Conservation (phyloP, 169 alveolate genomes). For the Cryptosporidium sp. region DNA sequence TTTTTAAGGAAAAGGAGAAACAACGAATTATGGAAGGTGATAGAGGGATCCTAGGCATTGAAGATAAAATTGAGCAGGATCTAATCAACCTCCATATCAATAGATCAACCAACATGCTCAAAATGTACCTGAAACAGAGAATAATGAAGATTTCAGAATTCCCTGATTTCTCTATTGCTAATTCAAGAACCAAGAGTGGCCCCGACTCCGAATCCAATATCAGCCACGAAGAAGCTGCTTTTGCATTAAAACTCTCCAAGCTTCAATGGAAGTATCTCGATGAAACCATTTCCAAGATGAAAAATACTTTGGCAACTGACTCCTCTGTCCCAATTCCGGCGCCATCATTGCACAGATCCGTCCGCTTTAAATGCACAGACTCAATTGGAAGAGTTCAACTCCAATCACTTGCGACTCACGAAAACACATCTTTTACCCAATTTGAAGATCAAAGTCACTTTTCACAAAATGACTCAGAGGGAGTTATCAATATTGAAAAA, state of each 20-base stretch:
- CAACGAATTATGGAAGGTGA: slow-evolving; percentile 2
- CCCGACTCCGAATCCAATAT: background rate
- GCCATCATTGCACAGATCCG: slow-evolving; percentile 42
- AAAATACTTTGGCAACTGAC: slow-evolving; percentile 59
- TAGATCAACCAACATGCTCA: slow-evolving; percentile 40
- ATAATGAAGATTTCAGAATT: slow-evolving; percentile 54
- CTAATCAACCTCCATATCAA: slow-evolving; percentile 6
- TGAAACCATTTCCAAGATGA: slow-evolving; percentile 37
- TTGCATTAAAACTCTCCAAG: slow-evolving; percentile 49
- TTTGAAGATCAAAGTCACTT: slow-evolving; percentile 5
- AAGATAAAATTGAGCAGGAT: slow-evolving; percentile 36
- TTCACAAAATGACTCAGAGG: slow-evolving; percentile 6
- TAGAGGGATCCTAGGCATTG: background rate
- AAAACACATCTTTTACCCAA: slow-evolving; percentile 13
- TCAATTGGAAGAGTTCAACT: slow-evolving; percentile 23
- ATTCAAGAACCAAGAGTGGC: slow-evolving; percentile 21
- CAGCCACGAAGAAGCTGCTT: slow-evolving; percentile 46
- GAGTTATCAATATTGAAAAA: slow-evolving; percentile 25
- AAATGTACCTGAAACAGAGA: slow-evolving; percentile 65
- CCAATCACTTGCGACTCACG: background rate
- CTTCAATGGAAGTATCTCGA: slow-evolving; percentile 63
- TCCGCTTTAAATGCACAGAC: slow-evolving; percentile 36
- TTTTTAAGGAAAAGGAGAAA: slow-evolving; percentile 27
- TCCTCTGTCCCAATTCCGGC: slow-evolving; percentile 50
- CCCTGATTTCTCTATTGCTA: slow-evolving; percentile 64